Percentiles rank a stretch among this genome's conserved stretches.
phyloP scores from a whole-genome alignment of 23 red algal genomes.

The Chondrus crispus region DNA sequence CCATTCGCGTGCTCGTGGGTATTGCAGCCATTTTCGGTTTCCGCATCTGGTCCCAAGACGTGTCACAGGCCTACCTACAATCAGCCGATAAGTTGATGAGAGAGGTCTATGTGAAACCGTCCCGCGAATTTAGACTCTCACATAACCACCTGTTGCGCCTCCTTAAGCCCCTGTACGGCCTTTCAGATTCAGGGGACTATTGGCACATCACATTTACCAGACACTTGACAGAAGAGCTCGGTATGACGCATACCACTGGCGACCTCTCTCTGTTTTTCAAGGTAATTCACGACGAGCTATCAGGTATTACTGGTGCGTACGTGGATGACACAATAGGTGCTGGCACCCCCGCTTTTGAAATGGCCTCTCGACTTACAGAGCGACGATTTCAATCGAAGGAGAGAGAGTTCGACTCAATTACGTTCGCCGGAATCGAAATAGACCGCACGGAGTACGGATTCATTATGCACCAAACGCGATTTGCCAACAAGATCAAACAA shows the following conservation, averaged over 20 bases:
- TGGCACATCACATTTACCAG: slow-evolving; percentile 13
- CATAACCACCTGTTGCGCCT: background rate
- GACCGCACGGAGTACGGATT: background rate
- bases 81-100: background rate
- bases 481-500: background rate
- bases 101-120: background rate
- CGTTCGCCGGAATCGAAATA: background rate
- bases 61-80: slow-evolving; percentile 34
- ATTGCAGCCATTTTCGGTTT: background rate
- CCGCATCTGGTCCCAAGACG: slow-evolving; percentile 7
- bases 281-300: background rate
- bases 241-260: background rate
- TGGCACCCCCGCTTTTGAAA: background rate
- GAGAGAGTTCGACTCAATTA: background rate
- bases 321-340: background rate
- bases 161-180: slow-evolving; percentile 26
- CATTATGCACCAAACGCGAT: background rate
- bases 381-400: background rate
- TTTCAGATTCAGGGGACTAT: background rate
- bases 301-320: background rate
- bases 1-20: background rate
- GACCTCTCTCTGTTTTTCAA: slow-evolving; percentile 14
- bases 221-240: background rate
- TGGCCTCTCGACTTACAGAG: background rate
- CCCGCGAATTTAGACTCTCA: background rate